These are phyloP conservation scores for Sanghuangporus sanghuang DNA, from an alignment of 1,284 basidiomycete genomes.

Conservation along the genomic window DNA sequence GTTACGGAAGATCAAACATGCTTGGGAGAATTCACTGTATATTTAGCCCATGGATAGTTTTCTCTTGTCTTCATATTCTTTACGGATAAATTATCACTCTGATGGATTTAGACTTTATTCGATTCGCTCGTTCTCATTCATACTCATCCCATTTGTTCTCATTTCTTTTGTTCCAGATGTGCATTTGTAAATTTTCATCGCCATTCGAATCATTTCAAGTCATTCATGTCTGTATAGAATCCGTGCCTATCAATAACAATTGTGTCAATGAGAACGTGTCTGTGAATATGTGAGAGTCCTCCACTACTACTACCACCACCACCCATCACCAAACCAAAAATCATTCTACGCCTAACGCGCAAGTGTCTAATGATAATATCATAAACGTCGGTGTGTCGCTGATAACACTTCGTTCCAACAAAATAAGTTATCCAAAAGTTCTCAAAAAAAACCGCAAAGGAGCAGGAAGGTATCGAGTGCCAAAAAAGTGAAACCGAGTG, in stretches of 20 bases:
- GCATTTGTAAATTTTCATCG: background rate
- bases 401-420: background rate
- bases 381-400: background rate
- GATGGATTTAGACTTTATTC: too few relatives aligned
- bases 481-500: background rate
- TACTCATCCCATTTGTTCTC: background rate
- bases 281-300: background rate
- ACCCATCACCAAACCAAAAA: background rate
- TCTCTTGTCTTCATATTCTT: background rate
- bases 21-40: background rate
- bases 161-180: background rate
- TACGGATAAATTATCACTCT: background rate
- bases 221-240: background rate
- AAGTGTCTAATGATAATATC: background rate
- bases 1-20: too few relatives aligned
- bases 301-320: background rate
- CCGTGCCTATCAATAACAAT: background rate
- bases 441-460: background rate
- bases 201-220: background rate
- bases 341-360: background rate
- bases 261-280: background rate
- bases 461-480: background rate
- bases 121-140: too few relatives aligned
- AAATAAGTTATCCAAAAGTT: background rate
- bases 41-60: too few relatives aligned